Percentiles rank a stretch among this genome's conserved stretches.
phyloP scores from a whole-genome alignment of 163 green algal genomes.

The Prototheca wickerhamii region DNA sequence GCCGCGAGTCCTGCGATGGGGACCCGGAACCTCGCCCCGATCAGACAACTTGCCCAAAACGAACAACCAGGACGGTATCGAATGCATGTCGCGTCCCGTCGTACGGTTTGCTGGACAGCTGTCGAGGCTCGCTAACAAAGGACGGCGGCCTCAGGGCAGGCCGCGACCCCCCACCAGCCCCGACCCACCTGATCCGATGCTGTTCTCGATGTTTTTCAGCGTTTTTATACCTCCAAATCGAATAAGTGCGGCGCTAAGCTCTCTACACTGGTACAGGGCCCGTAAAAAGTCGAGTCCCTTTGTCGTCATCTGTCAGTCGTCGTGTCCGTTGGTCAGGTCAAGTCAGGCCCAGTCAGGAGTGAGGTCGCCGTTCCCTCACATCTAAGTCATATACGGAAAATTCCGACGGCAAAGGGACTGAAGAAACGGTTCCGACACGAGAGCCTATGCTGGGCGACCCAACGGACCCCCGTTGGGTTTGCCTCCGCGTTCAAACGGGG shows the following conservation, averaged over 20 bases:
- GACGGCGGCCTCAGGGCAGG: background rate
- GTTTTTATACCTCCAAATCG: constrained; percentile 3
- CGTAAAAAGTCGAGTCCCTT: background rate
- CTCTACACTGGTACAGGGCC: constrained; percentile 5
- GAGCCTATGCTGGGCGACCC: too few relatives aligned
- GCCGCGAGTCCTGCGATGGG: background rate
- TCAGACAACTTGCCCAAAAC: background rate
- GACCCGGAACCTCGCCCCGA: too few relatives aligned
- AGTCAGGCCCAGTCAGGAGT: background rate
- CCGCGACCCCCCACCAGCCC: too few relatives aligned
- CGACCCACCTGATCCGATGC: constrained; percentile 7
- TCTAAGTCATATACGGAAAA: too few relatives aligned
- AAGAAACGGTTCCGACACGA: too few relatives aligned
- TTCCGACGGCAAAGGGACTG: too few relatives aligned
- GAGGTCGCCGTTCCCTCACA: too few relatives aligned
- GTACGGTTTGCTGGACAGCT: too few relatives aligned
- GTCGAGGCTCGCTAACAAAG: background rate
- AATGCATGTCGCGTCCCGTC: too few relatives aligned
- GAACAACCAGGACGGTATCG: too few relatives aligned
- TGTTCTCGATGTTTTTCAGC: constrained; percentile 1
- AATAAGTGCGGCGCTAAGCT: constrained; percentile 9
- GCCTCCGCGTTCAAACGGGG: too few relatives aligned
- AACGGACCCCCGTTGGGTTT: too few relatives aligned
- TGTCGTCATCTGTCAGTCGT: background rate
- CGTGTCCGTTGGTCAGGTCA: background rate